Percentiles rank a stretch among this genome's conserved stretches.
These are phyloP conservation scores for Flaveria trinervia DNA, from an alignment of 129 eudicot species.

Conservation along the genomic window DNA sequence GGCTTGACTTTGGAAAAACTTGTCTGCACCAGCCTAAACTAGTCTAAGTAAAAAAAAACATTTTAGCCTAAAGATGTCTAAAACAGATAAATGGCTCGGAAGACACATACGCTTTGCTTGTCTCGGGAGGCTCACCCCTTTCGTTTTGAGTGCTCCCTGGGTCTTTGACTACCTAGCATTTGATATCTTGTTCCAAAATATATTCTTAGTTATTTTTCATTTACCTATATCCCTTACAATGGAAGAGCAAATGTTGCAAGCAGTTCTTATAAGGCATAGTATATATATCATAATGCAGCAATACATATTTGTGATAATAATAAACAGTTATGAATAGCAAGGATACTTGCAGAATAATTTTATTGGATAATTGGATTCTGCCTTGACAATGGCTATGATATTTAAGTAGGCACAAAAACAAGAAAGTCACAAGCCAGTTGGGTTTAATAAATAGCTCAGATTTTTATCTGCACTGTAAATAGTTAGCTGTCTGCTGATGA, in stretches of 20 bases:
- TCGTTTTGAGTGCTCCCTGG: no score
- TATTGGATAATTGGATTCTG: neutral
- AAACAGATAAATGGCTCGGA: no score
- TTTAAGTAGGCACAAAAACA: neutral
- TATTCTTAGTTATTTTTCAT: neutral
- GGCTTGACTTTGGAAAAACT: no score
- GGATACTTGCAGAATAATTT: neutral
- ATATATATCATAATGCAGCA: neutral
- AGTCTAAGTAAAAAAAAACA: no score
- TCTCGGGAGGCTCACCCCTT: no score
- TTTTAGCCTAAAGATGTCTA: no score
- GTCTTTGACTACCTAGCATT: neutral
- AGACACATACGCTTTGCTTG: no score
- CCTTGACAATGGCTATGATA: slow-evolving; percentile 4
- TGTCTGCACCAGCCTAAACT: no score
- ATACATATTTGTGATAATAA: slow-evolving; percentile 14
- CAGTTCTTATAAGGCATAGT: neutral
- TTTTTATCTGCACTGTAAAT: neutral
- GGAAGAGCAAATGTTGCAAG: slow-evolving; percentile 8
- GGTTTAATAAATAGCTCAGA: slow-evolving; percentile 3
- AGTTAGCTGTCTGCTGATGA: neutral
- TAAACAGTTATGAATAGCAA: neutral
- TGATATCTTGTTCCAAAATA: neutral
- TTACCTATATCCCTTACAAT: neutral
- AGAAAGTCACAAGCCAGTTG: neutral